Evolutionary conservation across 371 early-diverging fungal genomes (phyloP), one percentile per base, ranked within the genome.

Genomic region (Rhizopus sp.): DNA sequence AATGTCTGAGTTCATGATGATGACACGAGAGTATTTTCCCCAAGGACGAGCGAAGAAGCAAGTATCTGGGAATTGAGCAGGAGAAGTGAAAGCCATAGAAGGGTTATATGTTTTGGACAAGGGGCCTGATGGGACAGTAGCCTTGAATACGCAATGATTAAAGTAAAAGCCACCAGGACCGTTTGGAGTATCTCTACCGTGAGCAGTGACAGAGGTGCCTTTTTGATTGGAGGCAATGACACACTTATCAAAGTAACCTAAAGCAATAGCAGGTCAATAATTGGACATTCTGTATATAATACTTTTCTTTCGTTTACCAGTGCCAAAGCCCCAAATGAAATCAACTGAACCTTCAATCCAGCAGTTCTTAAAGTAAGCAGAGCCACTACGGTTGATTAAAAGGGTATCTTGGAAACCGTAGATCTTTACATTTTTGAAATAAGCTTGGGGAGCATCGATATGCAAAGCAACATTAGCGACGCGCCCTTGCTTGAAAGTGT

Each of bases 391-490:
- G 3, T 66, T 53, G 13, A 73, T 53, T 30, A 74, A 55, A n/a
- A 75, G 30, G 7, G 75, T 75, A 38, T 75, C 73, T 37, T 75
- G 75, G 37, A 55, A 75, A 10, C 72, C 68, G 13, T 58, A 61
- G 12, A 75, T 57, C 35, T 47, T 60, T 47, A 48, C 63, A 33
- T 49, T 63, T 53, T 60, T 63, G 52, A 61, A 66, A 17, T 45
- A 59, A 3, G 59, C 59, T 44, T 69, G 62, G 5, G 60, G 46
- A 16, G 54, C 66, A n/a, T 48, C 32, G 40, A 65, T 39, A 2
- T 42, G 42, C 6, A 65, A 50, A 9, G 62, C 68, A 5, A 63
- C 16, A 9, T 58, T 63, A 39, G 62, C 68, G 9, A 38, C 47
- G 38, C 63, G 49, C 4, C 63, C 46, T 33, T 55, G 55, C 13